Percentiles rank a stretch among this genome's conserved stretches.
phyloP scores from a whole-genome alignment of 805 yeast species.

The Pichia deserticola region DNA sequence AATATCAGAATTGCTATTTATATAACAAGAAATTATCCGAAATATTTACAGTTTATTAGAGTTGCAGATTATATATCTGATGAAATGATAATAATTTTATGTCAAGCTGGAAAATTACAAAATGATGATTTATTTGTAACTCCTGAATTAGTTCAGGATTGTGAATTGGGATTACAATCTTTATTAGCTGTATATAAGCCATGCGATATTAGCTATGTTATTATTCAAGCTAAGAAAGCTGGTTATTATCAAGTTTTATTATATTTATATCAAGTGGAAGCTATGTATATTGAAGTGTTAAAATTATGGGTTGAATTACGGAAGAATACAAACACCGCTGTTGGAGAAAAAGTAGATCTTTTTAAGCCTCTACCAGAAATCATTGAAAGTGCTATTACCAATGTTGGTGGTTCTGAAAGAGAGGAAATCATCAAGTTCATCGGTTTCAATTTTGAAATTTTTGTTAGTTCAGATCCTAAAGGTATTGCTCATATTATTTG shows the following conservation, averaged over 20 bases:
- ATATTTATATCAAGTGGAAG: slow-evolving; percentile 47
- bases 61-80: slow-evolving; percentile 54
- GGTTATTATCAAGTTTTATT: slow-evolving; percentile 54
- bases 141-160: slow-evolving; percentile 31
- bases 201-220: slow-evolving; percentile 39
- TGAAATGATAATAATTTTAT: slow-evolving; percentile 41
- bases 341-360: background rate
- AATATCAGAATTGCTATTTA: slow-evolving; percentile 50
- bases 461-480: slow-evolving; percentile 25
- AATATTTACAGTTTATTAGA: slow-evolving; percentile 75
- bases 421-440: slow-evolving; percentile 23
- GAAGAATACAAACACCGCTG: background rate
- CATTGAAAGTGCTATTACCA: slow-evolving; percentile 20
- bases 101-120: slow-evolving; percentile 20
- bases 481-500: slow-evolving; percentile 33
- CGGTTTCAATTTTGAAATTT: slow-evolving; percentile 22
- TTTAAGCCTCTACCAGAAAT: slow-evolving; percentile 26
- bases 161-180: slow-evolving; percentile 71
- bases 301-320: slow-evolving; percentile 40
- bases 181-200: slow-evolving; percentile 63
- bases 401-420: slow-evolving; percentile 12
- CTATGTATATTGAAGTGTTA: slow-evolving; percentile 44
- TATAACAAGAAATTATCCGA: slow-evolving; percentile 73
- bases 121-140: slow-evolving; percentile 5
- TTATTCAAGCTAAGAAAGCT: slow-evolving; percentile 45